phyloP scores from a whole-genome alignment of 768 basidiomycete species.

The Pleurotus tuber-regium region DNA sequence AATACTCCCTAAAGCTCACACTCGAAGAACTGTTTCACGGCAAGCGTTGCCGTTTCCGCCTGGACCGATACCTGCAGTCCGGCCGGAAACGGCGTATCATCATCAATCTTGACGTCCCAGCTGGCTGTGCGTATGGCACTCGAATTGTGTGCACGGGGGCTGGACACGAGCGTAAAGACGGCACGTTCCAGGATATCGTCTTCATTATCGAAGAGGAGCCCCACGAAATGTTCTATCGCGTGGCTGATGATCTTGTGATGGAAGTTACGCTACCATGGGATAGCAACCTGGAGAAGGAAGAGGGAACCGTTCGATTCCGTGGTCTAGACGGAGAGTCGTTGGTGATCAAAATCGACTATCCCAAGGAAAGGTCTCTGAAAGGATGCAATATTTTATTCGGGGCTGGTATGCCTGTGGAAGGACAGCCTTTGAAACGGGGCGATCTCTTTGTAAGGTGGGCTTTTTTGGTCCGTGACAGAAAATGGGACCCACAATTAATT shows the following conservation, averaged over 20 bases:
- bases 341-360: constrained; percentile 45
- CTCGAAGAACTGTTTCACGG: constrained; percentile 59
- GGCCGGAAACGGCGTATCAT: constrained; percentile 46
- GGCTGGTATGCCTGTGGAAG: constrained; percentile 32
- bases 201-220: constrained; percentile 54
- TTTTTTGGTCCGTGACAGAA: too few relatives aligned
- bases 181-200: constrained; percentile 56
- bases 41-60: constrained; percentile 45
- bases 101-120: constrained; percentile 49
- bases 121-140: constrained; percentile 53
- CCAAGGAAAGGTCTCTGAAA: constrained; percentile 37
- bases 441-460: constrained; percentile 7
- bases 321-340: constrained; percentile 53
- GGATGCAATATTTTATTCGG: constrained; percentile 45
- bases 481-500: background rate
- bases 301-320: constrained; percentile 44
- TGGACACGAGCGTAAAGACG: constrained; percentile 58
- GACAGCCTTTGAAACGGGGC: constrained; percentile 5
- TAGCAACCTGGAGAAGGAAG: constrained; percentile 40
- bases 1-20: constrained; percentile 50
- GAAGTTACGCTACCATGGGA: constrained; percentile 54
- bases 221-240: constrained; percentile 49
- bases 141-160: constrained; percentile 48
- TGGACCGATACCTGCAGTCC: constrained; percentile 48
- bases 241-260: constrained; percentile 44